These are phyloP conservation scores for Aspergillus neoniger DNA, from an alignment of 2,329 filamentous ascomycete species.

Conservation along the genomic window DNA sequence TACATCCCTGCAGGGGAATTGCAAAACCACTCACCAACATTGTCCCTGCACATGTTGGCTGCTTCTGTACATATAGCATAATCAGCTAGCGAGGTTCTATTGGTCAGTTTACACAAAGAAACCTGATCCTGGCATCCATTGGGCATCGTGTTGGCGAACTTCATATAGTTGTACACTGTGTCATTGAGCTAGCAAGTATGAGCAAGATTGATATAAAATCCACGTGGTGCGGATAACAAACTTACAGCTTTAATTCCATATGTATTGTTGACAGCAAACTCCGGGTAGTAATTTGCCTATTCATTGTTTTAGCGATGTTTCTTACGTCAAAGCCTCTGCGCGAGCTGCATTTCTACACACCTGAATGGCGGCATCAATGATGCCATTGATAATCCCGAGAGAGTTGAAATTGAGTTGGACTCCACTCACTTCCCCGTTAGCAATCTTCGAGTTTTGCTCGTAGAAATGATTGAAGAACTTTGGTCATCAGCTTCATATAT, in stretches of 20 bases:
- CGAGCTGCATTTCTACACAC: neutral
- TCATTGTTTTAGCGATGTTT: neutral
- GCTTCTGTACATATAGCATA: conserved; percentile 57
- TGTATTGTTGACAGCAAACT: conserved; percentile 57
- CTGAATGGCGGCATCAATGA: conserved; percentile 58
- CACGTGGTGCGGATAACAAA: neutral
- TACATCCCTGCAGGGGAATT: neutral
- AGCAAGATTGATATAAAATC: neutral
- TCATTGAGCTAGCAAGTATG: conserved; percentile 50
- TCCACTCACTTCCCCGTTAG: conserved; percentile 51
- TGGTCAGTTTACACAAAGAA: conserved; percentile 64
- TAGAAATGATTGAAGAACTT: conserved; percentile 60
- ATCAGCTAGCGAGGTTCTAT: conserved; percentile 58
- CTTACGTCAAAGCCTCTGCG: neutral
- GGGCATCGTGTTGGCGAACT: conserved; percentile 62
- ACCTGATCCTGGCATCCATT: conserved; percentile 64
- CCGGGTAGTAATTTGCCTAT: conserved; percentile 49
- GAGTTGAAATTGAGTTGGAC: conserved; percentile 57
- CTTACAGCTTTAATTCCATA: conserved; percentile 53
- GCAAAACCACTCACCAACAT: conserved; percentile 47
- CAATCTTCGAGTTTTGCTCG: conserved; percentile 58
- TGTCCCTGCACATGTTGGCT: conserved; percentile 55
- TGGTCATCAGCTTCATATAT: conserved; percentile 16
- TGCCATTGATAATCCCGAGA: conserved; percentile 58
- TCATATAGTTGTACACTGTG: conserved; percentile 61